Base-by-base conservation (phyloP, 1,284 basidiomycete species). In the Schizopora paradoxa region DNA sequence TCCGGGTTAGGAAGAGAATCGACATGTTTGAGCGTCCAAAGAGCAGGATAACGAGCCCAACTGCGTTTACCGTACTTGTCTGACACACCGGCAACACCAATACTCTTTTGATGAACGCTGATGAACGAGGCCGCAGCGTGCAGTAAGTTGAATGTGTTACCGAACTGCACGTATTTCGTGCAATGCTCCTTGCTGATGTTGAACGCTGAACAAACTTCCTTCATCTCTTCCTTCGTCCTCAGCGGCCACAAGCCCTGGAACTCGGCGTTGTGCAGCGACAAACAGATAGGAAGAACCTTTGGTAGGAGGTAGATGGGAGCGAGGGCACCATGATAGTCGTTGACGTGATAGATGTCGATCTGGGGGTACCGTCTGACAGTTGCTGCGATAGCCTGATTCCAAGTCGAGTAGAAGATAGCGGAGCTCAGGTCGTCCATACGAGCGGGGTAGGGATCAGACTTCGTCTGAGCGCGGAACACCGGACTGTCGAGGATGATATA, bases 241-340 rank as follows among this genome's bases (percentile, higher is more conserved):
- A 94, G 76, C 8, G 91, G 91, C 91, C 91, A 94, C 19, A 94
- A 76, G 68, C 91, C 91, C 62, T 95, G 91, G 76, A 94, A 95
- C 65, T 95, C 91, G 61, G 91, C 91, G 56, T 94, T 95, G 72
- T 95, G 91, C 18, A 95, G 74, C n/a, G 91, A 94, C 27, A 94
- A 71, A 66, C 91, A 94, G 56, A 84, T 77, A 0, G 91, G 91
- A 41, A 94, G 68, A 50, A 95, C 82, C 65, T 90, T 90, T 35
- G 91, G 91, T 11, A 95, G 74, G 14, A 95, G 75, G 61, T 94
- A 95, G 48, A 95, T 83, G 6, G 88, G 85, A 43, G 81, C 91
- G 37, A 95, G 79, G 18, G 90, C 88, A 51, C 91, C 91, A 59
- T 95, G 91, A 64, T 94, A 95, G 61, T 95, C 91, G 58, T 90